A percentile compares a stretch with the other conserved stretches of the same genome.
Evolutionary conservation across 768 basidiomycete genomes (phyloP).

Genomic region (Cantharellus cinnabarinus): DNA sequence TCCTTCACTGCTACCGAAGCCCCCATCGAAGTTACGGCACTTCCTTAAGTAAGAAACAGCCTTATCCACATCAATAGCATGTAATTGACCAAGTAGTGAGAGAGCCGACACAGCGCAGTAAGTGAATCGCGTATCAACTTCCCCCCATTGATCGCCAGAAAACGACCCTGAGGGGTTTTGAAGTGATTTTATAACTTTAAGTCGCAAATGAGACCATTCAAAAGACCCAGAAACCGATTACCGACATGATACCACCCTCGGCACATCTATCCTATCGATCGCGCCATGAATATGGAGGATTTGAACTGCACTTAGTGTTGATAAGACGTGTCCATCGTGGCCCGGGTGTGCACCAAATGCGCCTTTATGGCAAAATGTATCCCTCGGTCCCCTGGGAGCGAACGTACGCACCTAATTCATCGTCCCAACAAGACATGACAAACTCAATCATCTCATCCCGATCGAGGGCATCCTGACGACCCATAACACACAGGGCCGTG

Average conservation of each 20-base stretch:
- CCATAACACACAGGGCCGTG: constrained; percentile 70
- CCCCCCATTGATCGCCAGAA: constrained; percentile 80
- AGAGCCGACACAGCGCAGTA: constrained; percentile 75
- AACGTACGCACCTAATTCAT: constrained; percentile 44
- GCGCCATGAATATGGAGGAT: constrained; percentile 75
- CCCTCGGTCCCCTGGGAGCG: not conserved
- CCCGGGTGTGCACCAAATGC: constrained; percentile 82
- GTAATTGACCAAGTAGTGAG: constrained; percentile 57
- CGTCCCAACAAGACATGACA: constrained; percentile 91
- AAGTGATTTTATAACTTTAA: constrained; percentile 57
- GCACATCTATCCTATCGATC: constrained; percentile 41
- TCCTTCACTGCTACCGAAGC: constrained; percentile 65
- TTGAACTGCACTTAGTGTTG: constrained; percentile 83
- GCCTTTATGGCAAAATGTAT: constrained; percentile 26
- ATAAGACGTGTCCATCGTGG: constrained; percentile 76
- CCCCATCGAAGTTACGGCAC: constrained; percentile 91
- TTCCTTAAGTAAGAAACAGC: constrained; percentile 50
- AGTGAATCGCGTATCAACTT: constrained; percentile 76
- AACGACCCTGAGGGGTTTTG: constrained; percentile 79
- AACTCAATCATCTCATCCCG: constrained; percentile 71
- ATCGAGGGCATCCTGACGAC: constrained; percentile 53
- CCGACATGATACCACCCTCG: constrained; percentile 4
- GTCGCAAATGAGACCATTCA: not conserved
- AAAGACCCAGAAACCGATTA: not conserved
- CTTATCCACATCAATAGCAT: constrained; percentile 41